These are phyloP conservation scores for Ailanthus altissimus DNA, from an alignment of 345 rosid genomes.

Conservation along the genomic window DNA sequence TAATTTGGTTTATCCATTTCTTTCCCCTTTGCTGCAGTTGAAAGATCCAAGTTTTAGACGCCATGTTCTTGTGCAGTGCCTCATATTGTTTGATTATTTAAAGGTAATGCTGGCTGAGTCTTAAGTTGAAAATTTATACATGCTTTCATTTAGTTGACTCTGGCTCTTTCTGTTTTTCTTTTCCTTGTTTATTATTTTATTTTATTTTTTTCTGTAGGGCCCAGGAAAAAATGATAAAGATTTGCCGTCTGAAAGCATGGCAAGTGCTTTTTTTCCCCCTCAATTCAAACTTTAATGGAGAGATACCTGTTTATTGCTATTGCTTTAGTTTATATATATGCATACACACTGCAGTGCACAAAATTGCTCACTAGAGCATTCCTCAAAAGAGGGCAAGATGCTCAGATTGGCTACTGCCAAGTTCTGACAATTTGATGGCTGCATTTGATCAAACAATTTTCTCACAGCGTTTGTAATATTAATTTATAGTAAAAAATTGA, in stretches of 20 bases:
- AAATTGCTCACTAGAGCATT: not conserved
- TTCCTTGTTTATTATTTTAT: not conserved
- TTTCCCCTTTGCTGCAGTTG: constrained; percentile 50
- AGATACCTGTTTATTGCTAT: not conserved
- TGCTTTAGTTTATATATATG: not conserved
- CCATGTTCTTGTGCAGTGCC: constrained; percentile 96
- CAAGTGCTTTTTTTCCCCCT: constrained; percentile 41
- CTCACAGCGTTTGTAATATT: not conserved
- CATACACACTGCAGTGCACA: not conserved
- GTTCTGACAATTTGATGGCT: not conserved
- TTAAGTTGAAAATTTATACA: constrained; percentile 3
- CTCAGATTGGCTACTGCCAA: not conserved
- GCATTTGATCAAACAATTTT: not conserved
- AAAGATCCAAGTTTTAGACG: constrained; percentile 98
- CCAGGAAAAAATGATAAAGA: constrained; percentile 98
- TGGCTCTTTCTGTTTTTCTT: not conserved
- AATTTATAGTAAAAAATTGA: not conserved
- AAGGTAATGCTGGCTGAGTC: constrained; percentile 54
- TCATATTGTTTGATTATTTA: constrained; percentile 86
- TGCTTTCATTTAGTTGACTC: constrained; percentile 19
- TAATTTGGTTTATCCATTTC: constrained; percentile 19
- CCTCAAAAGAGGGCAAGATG: not conserved
- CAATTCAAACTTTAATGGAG: not conserved
- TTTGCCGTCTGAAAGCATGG: constrained; percentile 89
- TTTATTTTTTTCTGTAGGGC: constrained; percentile 48